phyloP scores from a whole-genome alignment of 2,329 filamentous ascomycete species.

The Pseudogymnoascus sp. region DNA sequence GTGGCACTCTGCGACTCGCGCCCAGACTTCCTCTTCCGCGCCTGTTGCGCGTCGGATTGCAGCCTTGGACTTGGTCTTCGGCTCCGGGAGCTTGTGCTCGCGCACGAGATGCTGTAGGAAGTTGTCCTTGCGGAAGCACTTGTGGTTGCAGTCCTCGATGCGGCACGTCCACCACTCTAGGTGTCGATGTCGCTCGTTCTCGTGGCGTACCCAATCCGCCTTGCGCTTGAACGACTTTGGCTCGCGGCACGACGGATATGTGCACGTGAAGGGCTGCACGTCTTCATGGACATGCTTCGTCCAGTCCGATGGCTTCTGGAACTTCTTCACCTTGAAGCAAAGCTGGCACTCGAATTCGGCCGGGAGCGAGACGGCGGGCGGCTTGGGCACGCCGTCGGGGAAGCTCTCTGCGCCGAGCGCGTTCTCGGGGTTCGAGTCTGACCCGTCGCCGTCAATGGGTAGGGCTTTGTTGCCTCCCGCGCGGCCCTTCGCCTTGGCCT shows the following conservation, averaged over 20 bases:
- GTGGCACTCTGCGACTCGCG: constrained; percentile 70
- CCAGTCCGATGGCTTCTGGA: constrained; percentile 90
- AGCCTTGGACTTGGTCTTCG: constrained; percentile 68
- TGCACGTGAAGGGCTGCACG: constrained; percentile 87
- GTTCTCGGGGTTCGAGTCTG: constrained; percentile 62
- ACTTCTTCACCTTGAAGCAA: constrained; percentile 78
- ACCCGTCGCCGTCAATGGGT: constrained; percentile 46
- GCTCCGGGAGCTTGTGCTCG: constrained; percentile 80
- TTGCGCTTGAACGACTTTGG: constrained; percentile 92
- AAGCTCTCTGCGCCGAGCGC: constrained; percentile 66
- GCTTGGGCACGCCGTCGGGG: constrained; percentile 71
- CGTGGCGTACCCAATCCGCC: constrained; percentile 90
- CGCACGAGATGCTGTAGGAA: constrained; percentile 87
- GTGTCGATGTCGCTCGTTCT: constrained; percentile 84
- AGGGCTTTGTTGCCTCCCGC: constrained; percentile 48
- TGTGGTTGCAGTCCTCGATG: constrained; percentile 70
- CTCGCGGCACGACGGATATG: constrained; percentile 73
- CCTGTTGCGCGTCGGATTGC: constrained; percentile 51
- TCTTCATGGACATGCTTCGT: constrained; percentile 95
- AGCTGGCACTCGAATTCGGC: constrained; percentile 85
- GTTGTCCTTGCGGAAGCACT: constrained; percentile 82
- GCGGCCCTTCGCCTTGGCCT: constrained; percentile 50
- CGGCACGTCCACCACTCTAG: constrained; percentile 88
- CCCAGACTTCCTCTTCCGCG: constrained; percentile 59
- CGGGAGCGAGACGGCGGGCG: constrained; percentile 67